These are phyloP conservation scores for Malbranchea zuffiana DNA, from an alignment of 2,329 filamentous ascomycete genomes.

Conservation along the genomic window DNA sequence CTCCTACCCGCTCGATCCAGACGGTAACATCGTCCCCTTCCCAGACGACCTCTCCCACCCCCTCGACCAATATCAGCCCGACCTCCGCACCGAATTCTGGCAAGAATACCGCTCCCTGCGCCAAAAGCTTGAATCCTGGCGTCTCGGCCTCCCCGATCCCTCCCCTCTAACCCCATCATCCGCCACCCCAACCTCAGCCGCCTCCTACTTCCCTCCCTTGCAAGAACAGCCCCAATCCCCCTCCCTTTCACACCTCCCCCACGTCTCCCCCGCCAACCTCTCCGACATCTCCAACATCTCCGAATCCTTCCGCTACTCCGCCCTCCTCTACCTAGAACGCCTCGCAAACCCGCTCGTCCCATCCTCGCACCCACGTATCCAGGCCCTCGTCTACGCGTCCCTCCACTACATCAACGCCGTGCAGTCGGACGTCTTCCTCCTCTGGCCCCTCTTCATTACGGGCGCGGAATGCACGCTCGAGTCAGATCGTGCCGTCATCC, in stretches of 20 bases:
- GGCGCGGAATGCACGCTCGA: conserved; percentile 81
- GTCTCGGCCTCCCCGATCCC: conserved; percentile 41
- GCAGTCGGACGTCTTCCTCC: conserved; percentile 73
- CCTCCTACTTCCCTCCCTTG: conserved; percentile 19
- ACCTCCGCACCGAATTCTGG: conserved; percentile 60
- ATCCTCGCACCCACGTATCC: conserved; percentile 65
- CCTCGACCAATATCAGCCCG: conserved; percentile 28
- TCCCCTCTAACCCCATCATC: background rate
- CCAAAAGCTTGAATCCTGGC: conserved; percentile 66
- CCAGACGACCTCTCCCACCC: conserved; percentile 2
- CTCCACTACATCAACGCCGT: conserved; percentile 75
- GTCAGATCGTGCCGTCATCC: conserved; percentile 65
- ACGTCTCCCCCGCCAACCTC: conserved; percentile 49
- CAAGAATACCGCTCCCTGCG: conserved; percentile 63
- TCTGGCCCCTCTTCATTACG: conserved; percentile 87
- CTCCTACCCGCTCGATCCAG: conserved; percentile 1
- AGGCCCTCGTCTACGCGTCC: conserved; percentile 69
- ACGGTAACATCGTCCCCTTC: conserved; percentile 3
- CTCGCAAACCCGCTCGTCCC: conserved; percentile 66
- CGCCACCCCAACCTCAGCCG: conserved; percentile 8
- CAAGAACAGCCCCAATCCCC: conserved; percentile 21
- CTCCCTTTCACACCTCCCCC: conserved; percentile 17
- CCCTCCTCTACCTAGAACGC: conserved; percentile 79
- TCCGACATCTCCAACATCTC: conserved; percentile 71
- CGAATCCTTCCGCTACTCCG: conserved; percentile 81